These are phyloP conservation scores for Phytopythium delawarense DNA, from an alignment of 352 stramenopile genomes.

Conservation along the genomic window DNA sequence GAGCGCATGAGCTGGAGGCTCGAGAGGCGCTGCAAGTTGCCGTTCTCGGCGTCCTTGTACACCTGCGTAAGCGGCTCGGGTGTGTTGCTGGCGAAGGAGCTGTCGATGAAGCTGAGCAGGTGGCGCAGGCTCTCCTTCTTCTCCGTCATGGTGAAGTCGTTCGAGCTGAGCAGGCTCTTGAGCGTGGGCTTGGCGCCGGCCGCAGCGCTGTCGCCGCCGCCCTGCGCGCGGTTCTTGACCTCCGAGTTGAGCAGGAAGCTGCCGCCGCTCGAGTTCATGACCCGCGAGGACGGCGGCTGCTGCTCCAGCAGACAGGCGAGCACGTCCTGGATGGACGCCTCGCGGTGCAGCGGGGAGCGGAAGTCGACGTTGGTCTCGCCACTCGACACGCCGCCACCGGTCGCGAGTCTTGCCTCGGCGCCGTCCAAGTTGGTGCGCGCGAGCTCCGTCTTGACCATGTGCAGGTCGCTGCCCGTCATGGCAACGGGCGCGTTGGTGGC, in stretches of 20 bases:
- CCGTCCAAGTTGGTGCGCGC: conserved; percentile 17
- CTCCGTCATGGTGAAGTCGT: conserved; percentile 78
- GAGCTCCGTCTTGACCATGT: conserved; percentile 38
- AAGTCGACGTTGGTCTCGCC: conserved; percentile 26
- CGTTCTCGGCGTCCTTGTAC: conserved; percentile 76
- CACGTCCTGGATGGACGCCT: conserved; percentile 77
- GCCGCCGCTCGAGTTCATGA: conserved; percentile 44
- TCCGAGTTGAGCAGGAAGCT: conserved; percentile 59
- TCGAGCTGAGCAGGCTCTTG: conserved; percentile 80
- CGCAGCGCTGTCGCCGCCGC: conserved; percentile 17
- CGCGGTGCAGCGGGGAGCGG: conserved; percentile 54
- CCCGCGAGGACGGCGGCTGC: conserved; percentile 39
- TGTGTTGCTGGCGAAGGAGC: conserved; percentile 68
- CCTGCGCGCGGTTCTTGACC: conserved; percentile 33
- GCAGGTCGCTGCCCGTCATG: conserved; percentile 26
- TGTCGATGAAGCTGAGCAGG: conserved; percentile 82
- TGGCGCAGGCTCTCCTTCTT: conserved; percentile 85
- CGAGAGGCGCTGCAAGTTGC: conserved; percentile 61
- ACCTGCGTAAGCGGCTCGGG: conserved; percentile 75
- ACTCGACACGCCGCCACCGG: background rate
- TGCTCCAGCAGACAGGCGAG: conserved; percentile 73
- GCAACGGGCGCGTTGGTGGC: conserved; percentile 36
- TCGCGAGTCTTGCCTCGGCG: conserved; percentile 6
- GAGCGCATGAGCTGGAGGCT: conserved; percentile 79
- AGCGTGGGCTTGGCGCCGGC: conserved; percentile 47